Evolutionary conservation across 2,329 filamentous ascomycete genomes (phyloP).

Genomic region (Tolypocladium cylindrosporum): DNA sequence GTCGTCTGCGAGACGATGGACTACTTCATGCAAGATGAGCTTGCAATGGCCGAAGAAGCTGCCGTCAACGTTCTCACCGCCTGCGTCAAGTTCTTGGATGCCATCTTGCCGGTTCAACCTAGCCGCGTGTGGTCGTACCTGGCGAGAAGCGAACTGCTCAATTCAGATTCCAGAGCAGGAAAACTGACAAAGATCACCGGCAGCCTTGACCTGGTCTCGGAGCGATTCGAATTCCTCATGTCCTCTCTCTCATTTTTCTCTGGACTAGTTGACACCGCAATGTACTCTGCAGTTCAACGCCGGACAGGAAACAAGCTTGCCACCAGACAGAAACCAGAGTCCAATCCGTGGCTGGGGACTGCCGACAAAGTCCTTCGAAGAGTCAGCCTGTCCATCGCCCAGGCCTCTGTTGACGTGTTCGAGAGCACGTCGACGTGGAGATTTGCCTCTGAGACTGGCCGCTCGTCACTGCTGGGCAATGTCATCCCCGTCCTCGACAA

Average conservation of each 20-base stretch:
- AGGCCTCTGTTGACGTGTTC: constrained; percentile 70
- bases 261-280: constrained; percentile 64
- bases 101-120: constrained; percentile 63
- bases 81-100: constrained; percentile 71
- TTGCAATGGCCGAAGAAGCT: constrained; percentile 46
- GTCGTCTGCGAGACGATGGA: constrained; percentile 84
- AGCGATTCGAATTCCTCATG: constrained; percentile 67
- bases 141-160: constrained; percentile 69
- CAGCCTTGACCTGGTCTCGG: constrained; percentile 68
- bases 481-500: constrained; percentile 63
- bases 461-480: constrained; percentile 55
- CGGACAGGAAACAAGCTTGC: constrained; percentile 43
- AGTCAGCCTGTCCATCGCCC: constrained; percentile 62
- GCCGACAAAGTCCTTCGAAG: constrained; percentile 68
- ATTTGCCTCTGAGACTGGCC: constrained; percentile 59
- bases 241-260: constrained; percentile 67
- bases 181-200: constrained; percentile 70
- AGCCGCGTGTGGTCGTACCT: constrained; percentile 86
- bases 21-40: constrained; percentile 48
- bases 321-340: constrained; percentile 32
- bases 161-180: constrained; percentile 64
- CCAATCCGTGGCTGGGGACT: constrained; percentile 57
- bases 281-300: constrained; percentile 57
- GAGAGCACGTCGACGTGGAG: constrained; percentile 83
- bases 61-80: constrained; percentile 57